Evolutionary conservation across 2,329 filamentous ascomycete genomes (phyloP).

Genomic region (Alternaria brassicicola): DNA sequence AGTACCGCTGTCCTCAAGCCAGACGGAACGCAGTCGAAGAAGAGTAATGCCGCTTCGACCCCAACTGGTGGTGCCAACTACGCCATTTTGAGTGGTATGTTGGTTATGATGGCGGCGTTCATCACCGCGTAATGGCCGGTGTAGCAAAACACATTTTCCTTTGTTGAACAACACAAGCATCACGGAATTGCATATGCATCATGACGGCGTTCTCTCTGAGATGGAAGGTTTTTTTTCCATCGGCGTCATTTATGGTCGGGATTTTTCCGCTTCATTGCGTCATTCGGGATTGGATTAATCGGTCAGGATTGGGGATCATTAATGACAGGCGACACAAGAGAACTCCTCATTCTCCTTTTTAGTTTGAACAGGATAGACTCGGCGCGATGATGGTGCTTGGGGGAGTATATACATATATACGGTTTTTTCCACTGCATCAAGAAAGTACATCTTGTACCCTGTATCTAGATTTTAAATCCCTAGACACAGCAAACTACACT

Average conservation of each 20-base stretch:
- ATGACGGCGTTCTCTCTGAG: conserved; percentile 13
- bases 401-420: conserved; percentile 4
- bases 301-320: not conserved
- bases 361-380: not conserved
- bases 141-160: not conserved
- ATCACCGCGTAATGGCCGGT: conserved; percentile 4
- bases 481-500: not conserved
- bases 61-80: conserved; percentile 14
- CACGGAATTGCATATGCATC: conserved; percentile 18
- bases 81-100: conserved; percentile 15
- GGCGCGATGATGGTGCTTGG: not conserved
- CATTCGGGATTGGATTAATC: not conserved
- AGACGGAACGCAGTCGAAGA: conserved; percentile 35
- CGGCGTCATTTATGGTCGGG: not conserved
- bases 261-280: not conserved
- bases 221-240: not conserved
- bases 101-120: conserved; percentile 18
- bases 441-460: not conserved
- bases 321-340: not conserved
- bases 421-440: not conserved
- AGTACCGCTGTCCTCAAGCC: conserved; percentile 38
- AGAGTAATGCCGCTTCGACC: conserved; percentile 33
- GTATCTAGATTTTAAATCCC: not conserved
- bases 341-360: not conserved
- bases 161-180: conserved; percentile 1